Evolutionary conservation across 2,329 filamentous ascomycete species (phyloP).

Genomic region (Fusarium sp.): DNA sequence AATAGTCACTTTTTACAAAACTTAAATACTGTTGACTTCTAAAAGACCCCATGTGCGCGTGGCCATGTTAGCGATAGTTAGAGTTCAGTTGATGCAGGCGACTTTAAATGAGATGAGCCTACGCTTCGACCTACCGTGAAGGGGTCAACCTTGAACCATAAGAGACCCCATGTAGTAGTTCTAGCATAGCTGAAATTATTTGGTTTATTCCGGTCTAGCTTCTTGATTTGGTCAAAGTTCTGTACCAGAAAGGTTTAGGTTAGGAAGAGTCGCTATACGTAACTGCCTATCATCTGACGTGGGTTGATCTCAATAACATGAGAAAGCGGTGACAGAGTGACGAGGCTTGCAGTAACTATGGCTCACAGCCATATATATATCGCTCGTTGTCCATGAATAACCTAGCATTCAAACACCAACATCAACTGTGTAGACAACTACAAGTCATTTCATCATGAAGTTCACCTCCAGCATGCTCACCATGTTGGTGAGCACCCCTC

Average conservation of each 20-base stretch:
- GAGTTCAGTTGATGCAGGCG: no score
- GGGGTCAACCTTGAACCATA: no score
- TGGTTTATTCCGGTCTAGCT: not conserved
- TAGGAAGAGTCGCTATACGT: not conserved
- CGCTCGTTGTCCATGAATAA: not conserved
- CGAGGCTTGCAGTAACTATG: not conserved
- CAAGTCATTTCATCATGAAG: slow-evolving; percentile 1
- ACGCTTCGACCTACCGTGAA: no score
- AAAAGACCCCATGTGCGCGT: no score
- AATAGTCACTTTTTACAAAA: no score
- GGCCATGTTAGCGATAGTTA: no score
- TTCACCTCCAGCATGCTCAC: not conserved
- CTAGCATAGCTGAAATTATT: no score
- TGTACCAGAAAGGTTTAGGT: not conserved
- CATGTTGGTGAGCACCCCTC: not conserved
- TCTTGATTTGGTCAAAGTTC: not conserved
- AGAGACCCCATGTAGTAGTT: no score
- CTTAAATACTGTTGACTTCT: no score
- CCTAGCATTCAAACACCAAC: not conserved
- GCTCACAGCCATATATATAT: not conserved
- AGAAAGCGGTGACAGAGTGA: not conserved
- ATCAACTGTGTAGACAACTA: no score
- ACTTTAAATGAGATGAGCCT: no score
- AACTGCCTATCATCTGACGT: no score
- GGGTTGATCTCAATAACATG: not conserved